Conservation (phyloP, 2,329 filamentous ascomycete genomes). For the Neonectria magnoliae region DNA sequence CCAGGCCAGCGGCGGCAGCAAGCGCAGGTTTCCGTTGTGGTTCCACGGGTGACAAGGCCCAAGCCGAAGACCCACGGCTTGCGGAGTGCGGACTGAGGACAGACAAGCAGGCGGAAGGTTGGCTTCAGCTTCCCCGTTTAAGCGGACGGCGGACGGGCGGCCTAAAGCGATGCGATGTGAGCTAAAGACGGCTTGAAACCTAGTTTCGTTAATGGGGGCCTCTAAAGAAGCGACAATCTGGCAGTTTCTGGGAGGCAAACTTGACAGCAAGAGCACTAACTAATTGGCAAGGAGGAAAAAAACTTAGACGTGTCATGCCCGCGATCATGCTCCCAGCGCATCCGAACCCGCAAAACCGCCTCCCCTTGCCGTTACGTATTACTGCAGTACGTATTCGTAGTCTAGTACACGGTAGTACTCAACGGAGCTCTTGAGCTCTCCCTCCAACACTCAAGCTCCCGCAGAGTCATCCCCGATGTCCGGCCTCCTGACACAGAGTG, state of each 20-base stretch:
- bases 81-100: not conserved
- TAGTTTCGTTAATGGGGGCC: constrained; percentile 20
- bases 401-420: not conserved
- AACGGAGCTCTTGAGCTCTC: not conserved
- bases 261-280: constrained; percentile 8
- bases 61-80: not conserved
- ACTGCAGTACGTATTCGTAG: not conserved
- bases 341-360: constrained; percentile 4
- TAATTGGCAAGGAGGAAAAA: not conserved
- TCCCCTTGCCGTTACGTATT: not conserved
- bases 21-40: constrained; percentile 8
- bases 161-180: constrained; percentile 5
- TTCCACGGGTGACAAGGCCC: constrained; percentile 1
- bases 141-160: constrained; percentile 1
- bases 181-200: constrained; percentile 23
- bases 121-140: constrained; percentile 4
- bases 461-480: constrained; percentile 10
- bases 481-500: constrained; percentile 18
- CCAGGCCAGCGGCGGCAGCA: constrained; percentile 10
- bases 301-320: constrained; percentile 12
- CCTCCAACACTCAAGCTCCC: not conserved
- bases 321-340: constrained; percentile 10
- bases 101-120: not conserved
- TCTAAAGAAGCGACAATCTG: not conserved
- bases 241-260: constrained; percentile 13